Evolutionary conservation across 1,139 yeast genomes (phyloP).

Genomic region (Magnusiomyces ingens): DNA sequence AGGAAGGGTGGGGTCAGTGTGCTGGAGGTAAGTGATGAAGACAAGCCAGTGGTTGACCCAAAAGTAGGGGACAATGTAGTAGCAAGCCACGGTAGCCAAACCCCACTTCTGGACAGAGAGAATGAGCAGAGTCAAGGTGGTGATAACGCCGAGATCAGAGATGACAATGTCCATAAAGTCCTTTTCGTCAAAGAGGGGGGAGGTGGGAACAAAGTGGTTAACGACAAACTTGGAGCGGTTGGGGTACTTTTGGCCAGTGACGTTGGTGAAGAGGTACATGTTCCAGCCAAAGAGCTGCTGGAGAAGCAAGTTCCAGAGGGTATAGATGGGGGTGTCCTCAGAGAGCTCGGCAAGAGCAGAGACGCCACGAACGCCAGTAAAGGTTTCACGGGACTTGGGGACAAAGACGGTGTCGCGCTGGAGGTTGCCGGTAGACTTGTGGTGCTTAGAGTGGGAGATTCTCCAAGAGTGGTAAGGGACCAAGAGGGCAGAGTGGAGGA

Average conservation of each 20-base stretch:
- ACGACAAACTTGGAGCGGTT: constrained; percentile 45
- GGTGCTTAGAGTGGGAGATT: constrained; percentile 75
- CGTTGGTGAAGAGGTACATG: constrained; percentile 58
- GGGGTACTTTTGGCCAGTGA: constrained; percentile 66
- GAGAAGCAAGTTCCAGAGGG: constrained; percentile 47
- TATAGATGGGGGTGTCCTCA: constrained; percentile 68
- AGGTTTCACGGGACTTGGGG: constrained; percentile 59
- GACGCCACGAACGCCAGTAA: constrained; percentile 33
- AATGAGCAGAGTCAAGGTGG: constrained; percentile 50
- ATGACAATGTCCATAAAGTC: constrained; percentile 65
- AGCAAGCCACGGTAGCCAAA: constrained; percentile 52
- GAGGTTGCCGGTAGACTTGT: constrained; percentile 80
- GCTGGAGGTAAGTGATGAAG: constrained; percentile 77
- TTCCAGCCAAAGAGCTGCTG: constrained; percentile 80
- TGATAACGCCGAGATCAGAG: constrained; percentile 63
- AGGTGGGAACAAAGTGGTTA: constrained; percentile 63
- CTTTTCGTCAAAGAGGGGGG: constrained; percentile 65
- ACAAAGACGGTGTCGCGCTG: constrained; percentile 78
- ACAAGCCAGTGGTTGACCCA: constrained; percentile 90
- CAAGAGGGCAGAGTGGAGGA: constrained; percentile 65
- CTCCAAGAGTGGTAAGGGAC: constrained; percentile 90
- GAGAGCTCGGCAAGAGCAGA: constrained; percentile 46
- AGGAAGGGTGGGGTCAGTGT: constrained; percentile 73
- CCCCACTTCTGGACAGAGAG: constrained; percentile 61
- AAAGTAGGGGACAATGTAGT: constrained; percentile 72